Base-by-base conservation (phyloP, 2,329 filamentous ascomycete genomes). In the Fusarium guadeloupense region DNA sequence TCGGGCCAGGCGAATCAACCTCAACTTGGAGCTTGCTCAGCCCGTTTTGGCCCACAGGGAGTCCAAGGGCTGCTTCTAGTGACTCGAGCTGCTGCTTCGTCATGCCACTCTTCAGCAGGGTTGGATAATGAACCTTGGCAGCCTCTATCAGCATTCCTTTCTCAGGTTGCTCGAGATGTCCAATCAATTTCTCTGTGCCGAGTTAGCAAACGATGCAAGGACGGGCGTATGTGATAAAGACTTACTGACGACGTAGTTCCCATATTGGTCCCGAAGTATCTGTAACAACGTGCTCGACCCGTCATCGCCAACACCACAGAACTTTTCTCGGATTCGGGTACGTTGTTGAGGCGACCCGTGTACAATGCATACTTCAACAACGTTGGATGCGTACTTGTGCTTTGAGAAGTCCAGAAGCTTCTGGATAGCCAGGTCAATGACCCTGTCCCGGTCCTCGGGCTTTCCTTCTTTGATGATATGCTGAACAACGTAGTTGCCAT, bases 221-320 rank as follows among this genome's bases (percentile, higher is more conserved):
- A 25, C 17, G 35, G 14, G 12, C n/a, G 19, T n/a, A 17, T n/a
- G n/a, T n/a, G 12, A 26, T 42, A 37, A 19, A 21, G 87, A 75
- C 92, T 87, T 86, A 96, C 93, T 94, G 59, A 98, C 90, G 6
- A 98, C 94, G 73, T 98, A 99, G 75, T 99, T 99, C 57, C 92
- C 95, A 74, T 89, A 98, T 63, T 92, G 90, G 72, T 99, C 94
- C 64, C 89, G 91, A 83, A 97, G 93, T 77, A 97, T 83, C 19
- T 84, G 81, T 59, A 89, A 83, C 31, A 98, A 78, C n/a, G 88
- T 85, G 51, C 82, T 89, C 51, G 87, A 86, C 12, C 90, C 90
- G 37, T 90, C 85, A 8, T 84, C 82, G 47, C 85, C 85, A 14
- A 81, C 73, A 2, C 81, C 81, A 3, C 83, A 87, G 21, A 93